Evolutionary conservation across 176 grass and related monocot species (phyloP), one percentile per base, ranked within the genome.

Genomic region (Eragrostis curvula): DNA sequence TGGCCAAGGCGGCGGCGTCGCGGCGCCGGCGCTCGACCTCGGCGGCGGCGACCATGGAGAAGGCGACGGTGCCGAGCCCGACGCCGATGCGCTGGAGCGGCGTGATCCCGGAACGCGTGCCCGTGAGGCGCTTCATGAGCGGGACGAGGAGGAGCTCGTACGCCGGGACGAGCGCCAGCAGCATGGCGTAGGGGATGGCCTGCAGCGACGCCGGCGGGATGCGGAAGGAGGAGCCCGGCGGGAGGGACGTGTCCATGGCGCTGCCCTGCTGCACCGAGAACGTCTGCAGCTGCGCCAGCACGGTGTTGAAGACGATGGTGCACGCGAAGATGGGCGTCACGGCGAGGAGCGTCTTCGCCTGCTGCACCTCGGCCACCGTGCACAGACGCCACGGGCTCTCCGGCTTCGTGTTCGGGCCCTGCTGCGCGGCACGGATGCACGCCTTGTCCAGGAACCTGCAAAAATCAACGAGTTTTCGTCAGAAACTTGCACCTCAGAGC

Each of bases 271-370:
- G 96, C 69, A 98, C 96, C 20, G 96, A 98, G 90, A 98, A 98
- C 61, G 96, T 98, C 84, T 98, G 96, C 60, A 98, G 92, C 86
- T 98, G 96, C 45, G 96, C 96, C 5, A 95, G 81, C 85, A 98
- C 91, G 28, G 96, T 98, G 92, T 98, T 98, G 85, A 98, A 98
- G 66, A 98, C 84, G 78, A 98, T 95, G 63, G 96, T 98, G 86
- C 96, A 98, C 36, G 96, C 92, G 75, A 95, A 95, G 53, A 98
- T 95, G n/a, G 96, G 96, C 12, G 92, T 91, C 84, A 98, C 88
- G 66, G 92, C 92, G 12, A 98, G 90, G 42, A 98, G 86, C 24
- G 84, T 95, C 79, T 98, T 98, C 23, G 88, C 87, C 78, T 95
- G 88, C 83, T 83, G 90, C 23, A 98, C 92, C 88, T 98, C 74